Conservation (phyloP, 345 rosid genomes). For the Hypericum androsaemum region DNA sequence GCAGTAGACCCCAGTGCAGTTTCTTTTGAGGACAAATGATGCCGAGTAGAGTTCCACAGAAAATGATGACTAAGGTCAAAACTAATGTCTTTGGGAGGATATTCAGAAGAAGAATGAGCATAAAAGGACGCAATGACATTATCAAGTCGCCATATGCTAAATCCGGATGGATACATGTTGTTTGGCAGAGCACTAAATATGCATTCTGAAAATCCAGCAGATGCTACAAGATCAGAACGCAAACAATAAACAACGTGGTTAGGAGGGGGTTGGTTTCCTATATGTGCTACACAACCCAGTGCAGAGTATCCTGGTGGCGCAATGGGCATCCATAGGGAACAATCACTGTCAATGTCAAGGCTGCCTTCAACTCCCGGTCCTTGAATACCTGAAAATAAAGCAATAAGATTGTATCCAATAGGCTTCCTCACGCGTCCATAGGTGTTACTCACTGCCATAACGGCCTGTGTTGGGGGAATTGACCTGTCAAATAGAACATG, state of each 20-base stretch:
- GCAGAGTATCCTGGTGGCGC: conserved; percentile 84
- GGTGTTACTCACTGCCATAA: conserved; percentile 81
- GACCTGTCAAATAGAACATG: conserved; percentile 46
- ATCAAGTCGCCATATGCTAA: conserved; percentile 90
- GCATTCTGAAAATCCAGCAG: conserved; percentile 78
- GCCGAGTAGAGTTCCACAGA: conserved; percentile 56
- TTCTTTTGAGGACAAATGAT: conserved; percentile 34
- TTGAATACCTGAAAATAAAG: conserved; percentile 51
- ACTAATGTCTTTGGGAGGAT: conserved; percentile 47
- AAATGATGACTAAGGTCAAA: conserved; percentile 69
- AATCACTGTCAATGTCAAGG: conserved; percentile 36
- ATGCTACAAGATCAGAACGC: conserved; percentile 90
- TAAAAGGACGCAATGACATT: conserved; percentile 86
- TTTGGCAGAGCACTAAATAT: conserved; percentile 42
- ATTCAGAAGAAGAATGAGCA: conserved; percentile 57
- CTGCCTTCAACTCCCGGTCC: conserved; percentile 32
- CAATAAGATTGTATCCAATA: conserved; percentile 57
- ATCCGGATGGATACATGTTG: conserved; percentile 49
- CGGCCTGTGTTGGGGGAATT: conserved; percentile 91
- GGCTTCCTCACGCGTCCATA: conserved; percentile 98
- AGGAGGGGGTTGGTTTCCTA: conserved; percentile 71
- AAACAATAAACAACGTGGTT: conserved; percentile 81
- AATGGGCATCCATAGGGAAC: conserved; percentile 96
- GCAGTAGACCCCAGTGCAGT: conserved; percentile 24
- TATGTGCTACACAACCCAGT: conserved; percentile 82